A percentile compares a stretch with the other conserved stretches of the same genome.
Conservation (phyloP, 306 rosid genomes). For the Dryas drummondii region DNA sequence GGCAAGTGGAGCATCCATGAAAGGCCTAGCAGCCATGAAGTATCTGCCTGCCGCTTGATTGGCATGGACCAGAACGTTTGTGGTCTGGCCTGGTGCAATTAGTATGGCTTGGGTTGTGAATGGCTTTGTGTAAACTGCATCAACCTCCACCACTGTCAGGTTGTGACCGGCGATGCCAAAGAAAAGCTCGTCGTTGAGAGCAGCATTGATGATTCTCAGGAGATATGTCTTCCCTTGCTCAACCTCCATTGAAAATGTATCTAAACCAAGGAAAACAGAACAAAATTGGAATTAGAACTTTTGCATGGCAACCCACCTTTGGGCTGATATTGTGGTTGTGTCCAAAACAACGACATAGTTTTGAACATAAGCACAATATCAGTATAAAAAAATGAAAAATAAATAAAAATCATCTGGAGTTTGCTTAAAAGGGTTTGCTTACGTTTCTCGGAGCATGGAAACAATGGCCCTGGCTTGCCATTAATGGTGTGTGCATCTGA, state of each 20-base stretch:
- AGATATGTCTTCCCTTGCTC: constrained; percentile 72
- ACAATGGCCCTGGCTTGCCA: constrained; percentile 92
- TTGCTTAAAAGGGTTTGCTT: constrained; percentile 19
- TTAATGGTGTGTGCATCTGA: constrained; percentile 91
- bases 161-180: constrained; percentile 69
- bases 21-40: constrained; percentile 66
- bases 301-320: neutral
- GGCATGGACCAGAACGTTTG: constrained; percentile 70
- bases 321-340: neutral
- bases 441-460: constrained; percentile 89
- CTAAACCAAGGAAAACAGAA: constrained; percentile 29
- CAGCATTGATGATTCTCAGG: constrained; percentile 64
- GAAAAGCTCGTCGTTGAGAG: constrained; percentile 75
- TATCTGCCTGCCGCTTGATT: constrained; percentile 59
- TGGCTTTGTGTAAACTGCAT: constrained; percentile 83
- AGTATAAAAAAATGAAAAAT: neutral
- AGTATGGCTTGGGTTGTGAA: constrained; percentile 65
- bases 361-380: neutral
- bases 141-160: constrained; percentile 87
- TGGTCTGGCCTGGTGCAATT: constrained; percentile 87
- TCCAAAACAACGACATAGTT: neutral
- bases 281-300: neutral
- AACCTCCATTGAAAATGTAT: constrained; percentile 76
- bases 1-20: constrained; percentile 68
- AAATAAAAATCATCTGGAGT: no score